Evolutionary conservation across 352 stramenopile species (phyloP).

Genomic region (Blastocystis sp.): DNA sequence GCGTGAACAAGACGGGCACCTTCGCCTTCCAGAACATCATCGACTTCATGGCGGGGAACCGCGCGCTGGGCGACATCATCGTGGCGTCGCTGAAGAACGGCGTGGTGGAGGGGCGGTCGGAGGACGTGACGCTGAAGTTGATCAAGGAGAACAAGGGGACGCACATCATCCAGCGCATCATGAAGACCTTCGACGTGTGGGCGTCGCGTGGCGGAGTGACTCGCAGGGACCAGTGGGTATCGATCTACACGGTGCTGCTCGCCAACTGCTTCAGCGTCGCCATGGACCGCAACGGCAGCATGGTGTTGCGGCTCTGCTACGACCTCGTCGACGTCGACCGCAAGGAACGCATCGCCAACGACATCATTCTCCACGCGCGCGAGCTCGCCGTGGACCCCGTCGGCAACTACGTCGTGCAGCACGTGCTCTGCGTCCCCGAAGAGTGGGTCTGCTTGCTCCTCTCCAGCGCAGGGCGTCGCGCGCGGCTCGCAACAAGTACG

Average conservation of each 20-base stretch:
- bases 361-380: not conserved
- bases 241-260: constrained; percentile 2
- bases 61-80: not conserved
- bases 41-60: not conserved
- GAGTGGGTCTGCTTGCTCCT: not conserved
- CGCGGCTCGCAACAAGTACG: not conserved
- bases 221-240: not conserved
- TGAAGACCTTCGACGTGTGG: constrained; percentile 21
- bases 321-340: not conserved
- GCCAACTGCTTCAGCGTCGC: not conserved
- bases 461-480: not conserved
- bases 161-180: constrained; percentile 34
- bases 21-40: constrained; percentile 53
- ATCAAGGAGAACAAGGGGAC: not conserved
- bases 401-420: constrained; percentile 44
- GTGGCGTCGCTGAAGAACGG: not conserved
- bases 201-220: not conserved
- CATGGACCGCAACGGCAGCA: not conserved
- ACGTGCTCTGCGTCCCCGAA: constrained; percentile 17
- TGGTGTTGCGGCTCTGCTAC: constrained; percentile 38
- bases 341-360: not conserved
- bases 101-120: not conserved
- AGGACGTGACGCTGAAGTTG: not conserved
- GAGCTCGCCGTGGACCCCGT: constrained; percentile 37
- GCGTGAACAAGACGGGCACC: constrained; percentile 27